Base-by-base conservation (phyloP, 768 basidiomycete species). In the Neoboletus subvelutipes region DNA sequence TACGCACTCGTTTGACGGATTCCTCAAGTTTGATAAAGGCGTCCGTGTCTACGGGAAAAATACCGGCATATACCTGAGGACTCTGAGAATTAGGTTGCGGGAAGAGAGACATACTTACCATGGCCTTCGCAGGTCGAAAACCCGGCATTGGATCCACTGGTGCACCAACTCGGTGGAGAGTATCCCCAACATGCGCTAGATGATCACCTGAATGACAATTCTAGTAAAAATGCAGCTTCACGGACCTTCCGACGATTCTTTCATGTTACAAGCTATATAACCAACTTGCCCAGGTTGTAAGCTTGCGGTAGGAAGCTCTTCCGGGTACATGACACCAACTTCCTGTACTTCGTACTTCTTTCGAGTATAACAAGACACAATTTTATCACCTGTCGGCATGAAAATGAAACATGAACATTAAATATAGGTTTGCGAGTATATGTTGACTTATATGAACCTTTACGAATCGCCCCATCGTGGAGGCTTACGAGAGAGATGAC, bases 21-120 rank as follows among this genome's bases (percentile, higher is more conserved):
- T 98, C 97, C 71, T 98, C 97, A 2, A 99, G 81, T 75, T 96
- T 95, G 13, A 84, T 78, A 67, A 98, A 98, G 67, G 98, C 94
- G 54, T 79, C 89, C 50, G 85, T 89, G 56, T 98, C 93, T 31
- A 97, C 80, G 0, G 97, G 97, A 69, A 93, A 99, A 37, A 98
- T 80, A 22, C 97, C 97, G 6, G 95, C 94, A 68, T 87, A 98
- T 18, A 98, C 93, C 92, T 94, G 57, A 12, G 59, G 20, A 24
- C 9, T 22, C 6, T 59, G n/a, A 57, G 26, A 46, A 26, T 5
- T 52, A 24, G 36, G 26, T 45, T 33, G 22, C 22, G 36, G 50
- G 52, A 52, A 49, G 50, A 13, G 34, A 48, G 48, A 17, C 3
- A 18, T 39, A 15, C 57, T 50, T 56, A 94, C 96, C 96, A 98